Evolutionary conservation across 1,139 yeast genomes (phyloP), one percentile per base, ranked within the genome.

Genomic region (Blastobotrys buckinghamii): DNA sequence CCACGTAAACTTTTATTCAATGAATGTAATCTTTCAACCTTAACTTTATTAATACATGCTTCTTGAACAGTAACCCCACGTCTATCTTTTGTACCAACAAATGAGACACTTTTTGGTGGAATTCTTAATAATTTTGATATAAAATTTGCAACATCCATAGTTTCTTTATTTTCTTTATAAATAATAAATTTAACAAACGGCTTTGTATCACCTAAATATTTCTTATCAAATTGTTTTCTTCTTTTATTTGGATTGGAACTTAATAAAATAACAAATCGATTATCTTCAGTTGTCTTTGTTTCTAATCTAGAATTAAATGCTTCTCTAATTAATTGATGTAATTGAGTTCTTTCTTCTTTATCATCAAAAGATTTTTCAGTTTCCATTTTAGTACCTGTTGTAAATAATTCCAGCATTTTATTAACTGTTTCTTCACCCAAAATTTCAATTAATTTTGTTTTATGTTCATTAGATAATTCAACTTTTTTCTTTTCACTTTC

Each of bases 41-140:
- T 79, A 49, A 88, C 81, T 53, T 79, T 79, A 46, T 81, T 78
- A 50, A 90, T 72, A 38, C 90, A 81, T 51, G 86, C 78, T 53
- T 80, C 77, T 67, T 92, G 99, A 49, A 89, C 88, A 1, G 99
- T 94, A 22, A 87, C 92, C 48, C 95, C 99, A 62, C 99, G 79
- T 60, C 97, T 79, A 66, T 92, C 99, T 62, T 92, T 92, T 4
- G 98, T 94, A 19, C 99, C 99, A 0, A 97, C 95, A 66, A 82
- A 89, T 48, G 85, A 75, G 36, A 92, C 75, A 34, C 73, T 65
- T 57, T 82, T 84, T 7, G 84, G 74, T 16, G 90, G 92, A 16
- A 85, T 69, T 53, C 90, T 77, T 57, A 92, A 72, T 55, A 86
- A 77, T 61, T 84, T 84, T 37, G 92, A 72, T 42, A 92, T 71